Evolutionary conservation across 805 yeast genomes (phyloP).

Genomic region (Debaryomyces hansenii): DNA sequence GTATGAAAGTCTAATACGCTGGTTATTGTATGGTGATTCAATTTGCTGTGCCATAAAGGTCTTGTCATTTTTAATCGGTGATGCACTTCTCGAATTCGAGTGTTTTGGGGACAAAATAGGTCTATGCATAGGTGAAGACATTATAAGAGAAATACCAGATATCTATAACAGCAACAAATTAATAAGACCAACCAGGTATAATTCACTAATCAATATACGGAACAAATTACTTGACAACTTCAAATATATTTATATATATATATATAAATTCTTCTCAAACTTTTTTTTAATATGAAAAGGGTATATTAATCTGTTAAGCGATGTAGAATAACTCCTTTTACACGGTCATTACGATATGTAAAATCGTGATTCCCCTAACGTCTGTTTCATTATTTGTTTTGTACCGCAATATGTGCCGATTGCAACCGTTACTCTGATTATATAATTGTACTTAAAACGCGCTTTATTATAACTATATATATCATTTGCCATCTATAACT

Average conservation of each 20-base stretch:
- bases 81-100: slow-evolving; percentile 15
- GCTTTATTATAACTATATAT: background rate
- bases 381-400: background rate
- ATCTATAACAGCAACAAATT: no score
- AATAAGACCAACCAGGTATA: background rate
- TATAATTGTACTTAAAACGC: background rate
- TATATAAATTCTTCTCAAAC: background rate
- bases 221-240: background rate
- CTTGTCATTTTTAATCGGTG: slow-evolving; percentile 8
- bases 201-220: background rate
- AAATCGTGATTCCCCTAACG: background rate
- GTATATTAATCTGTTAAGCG: no score
- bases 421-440: background rate
- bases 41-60: background rate
- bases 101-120: slow-evolving; percentile 24
- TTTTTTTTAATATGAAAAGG: background rate
- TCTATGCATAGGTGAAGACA: slow-evolving; percentile 17
- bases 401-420: background rate
- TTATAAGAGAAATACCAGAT: background rate
- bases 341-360: background rate
- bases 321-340: background rate
- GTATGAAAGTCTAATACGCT: slow-evolving; percentile 1
- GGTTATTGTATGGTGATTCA: slow-evolving; percentile 8
- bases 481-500: no score
- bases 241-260: background rate